Percentiles rank a stretch among this genome's conserved stretches.
Evolutionary conservation across 208 protist genomes (phyloP).

Genomic region (Trypanosoma cruzi): DNA sequence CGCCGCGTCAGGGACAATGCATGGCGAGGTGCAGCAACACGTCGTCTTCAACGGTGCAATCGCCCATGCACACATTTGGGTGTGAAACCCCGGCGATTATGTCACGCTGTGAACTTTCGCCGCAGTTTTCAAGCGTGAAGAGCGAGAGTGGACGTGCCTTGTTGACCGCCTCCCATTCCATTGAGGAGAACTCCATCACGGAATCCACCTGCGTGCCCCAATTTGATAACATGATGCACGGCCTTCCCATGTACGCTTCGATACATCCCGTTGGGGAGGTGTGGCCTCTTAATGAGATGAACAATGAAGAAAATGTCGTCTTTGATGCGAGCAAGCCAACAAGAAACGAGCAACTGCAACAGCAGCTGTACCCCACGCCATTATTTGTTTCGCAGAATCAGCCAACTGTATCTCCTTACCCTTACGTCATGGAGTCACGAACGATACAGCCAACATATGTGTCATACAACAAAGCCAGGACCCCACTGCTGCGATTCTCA

Average conservation of each 20-base stretch:
- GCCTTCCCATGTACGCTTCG: no score
- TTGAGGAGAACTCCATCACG: neutral
- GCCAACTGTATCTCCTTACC: no score
- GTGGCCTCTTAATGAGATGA: no score
- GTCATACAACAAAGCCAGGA: neutral
- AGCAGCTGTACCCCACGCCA: no score
- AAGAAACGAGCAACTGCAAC: no score
- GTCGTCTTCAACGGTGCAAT: conserved; percentile 4
- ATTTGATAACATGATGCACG: no score
- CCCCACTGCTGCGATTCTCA: neutral
- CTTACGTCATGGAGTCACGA: no score
- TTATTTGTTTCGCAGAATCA: no score
- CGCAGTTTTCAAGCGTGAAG: neutral
- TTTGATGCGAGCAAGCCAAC: no score
- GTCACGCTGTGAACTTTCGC: neutral
- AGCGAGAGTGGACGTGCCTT: neutral
- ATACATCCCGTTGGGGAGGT: no score
- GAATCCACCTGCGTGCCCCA: neutral
- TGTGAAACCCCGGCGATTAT: neutral
- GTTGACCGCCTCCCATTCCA: neutral
- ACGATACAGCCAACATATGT: neutral
- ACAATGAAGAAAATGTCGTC: no score
- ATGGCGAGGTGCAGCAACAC: neutral
- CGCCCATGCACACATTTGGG: neutral
- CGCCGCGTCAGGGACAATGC: neutral